These are phyloP conservation scores for Xylariaceae sp. DNA, from an alignment of 2,329 filamentous ascomycete genomes.

Conservation along the genomic window DNA sequence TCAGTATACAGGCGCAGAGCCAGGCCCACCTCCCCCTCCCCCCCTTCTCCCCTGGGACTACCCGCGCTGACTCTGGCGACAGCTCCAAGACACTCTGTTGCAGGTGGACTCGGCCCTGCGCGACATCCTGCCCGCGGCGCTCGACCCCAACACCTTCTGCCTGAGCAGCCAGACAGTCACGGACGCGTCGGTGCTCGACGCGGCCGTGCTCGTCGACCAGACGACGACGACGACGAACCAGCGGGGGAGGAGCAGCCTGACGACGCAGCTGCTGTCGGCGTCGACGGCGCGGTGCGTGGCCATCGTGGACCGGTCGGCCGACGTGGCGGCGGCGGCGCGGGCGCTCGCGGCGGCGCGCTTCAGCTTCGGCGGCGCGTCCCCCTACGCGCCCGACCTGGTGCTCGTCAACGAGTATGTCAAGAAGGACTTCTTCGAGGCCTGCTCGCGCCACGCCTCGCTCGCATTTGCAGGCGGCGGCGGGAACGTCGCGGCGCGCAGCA, in stretches of 20 bases:
- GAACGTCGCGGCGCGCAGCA: conserved; percentile 10
- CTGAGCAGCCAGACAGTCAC: conserved; percentile 12
- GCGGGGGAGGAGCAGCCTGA: too few relatives aligned
- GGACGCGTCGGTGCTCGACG: conserved; percentile 11
- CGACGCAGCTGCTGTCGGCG: conserved; percentile 8
- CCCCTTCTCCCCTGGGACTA: too few relatives aligned
- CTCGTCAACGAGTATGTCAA: conserved; percentile 58
- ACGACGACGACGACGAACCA: conserved; percentile 4
- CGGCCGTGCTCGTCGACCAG: conserved; percentile 21
- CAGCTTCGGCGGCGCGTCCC: conserved; percentile 45
- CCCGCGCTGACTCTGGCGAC: not conserved
- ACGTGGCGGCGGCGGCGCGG: conserved; percentile 44
- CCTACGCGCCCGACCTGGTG: conserved; percentile 55
- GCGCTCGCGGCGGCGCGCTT: conserved; percentile 47
- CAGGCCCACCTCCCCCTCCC: too few relatives aligned
- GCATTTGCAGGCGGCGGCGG: conserved; percentile 12
- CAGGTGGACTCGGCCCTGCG: conserved; percentile 16
- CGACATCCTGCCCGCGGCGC: conserved; percentile 12
- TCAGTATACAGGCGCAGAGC: conserved; percentile 11
- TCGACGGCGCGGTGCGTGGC: conserved; percentile 34
- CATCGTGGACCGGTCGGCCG: conserved; percentile 53
- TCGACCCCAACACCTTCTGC: conserved; percentile 21
- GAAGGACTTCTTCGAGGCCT: conserved; percentile 44
- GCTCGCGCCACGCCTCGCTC: conserved; percentile 29
- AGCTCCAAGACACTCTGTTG: conserved; percentile 17